phyloP scores from a whole-genome alignment of 495 filamentous ascomycete genomes.

The Daldinia childiae region DNA sequence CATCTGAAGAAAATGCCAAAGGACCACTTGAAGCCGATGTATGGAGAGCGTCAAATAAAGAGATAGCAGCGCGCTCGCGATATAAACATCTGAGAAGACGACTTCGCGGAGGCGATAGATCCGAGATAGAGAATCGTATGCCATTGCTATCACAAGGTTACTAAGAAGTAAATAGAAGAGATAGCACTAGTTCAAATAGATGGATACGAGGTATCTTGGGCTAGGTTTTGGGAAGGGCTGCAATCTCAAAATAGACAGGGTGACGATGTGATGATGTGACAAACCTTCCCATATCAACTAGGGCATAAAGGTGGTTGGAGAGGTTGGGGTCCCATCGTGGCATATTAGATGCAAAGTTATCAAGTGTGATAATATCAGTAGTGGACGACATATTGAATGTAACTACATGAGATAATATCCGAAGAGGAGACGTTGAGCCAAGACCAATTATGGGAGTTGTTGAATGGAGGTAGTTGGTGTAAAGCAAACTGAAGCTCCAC shows the following conservation, averaged over 20 bases:
- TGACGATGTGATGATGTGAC: conserved; percentile 17
- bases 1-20: conserved; percentile 68
- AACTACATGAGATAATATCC: conserved; percentile 6
- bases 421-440: background rate
- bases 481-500: background rate
- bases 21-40: conserved; percentile 48
- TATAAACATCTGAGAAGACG: conserved; percentile 81
- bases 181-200: background rate
- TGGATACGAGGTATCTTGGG: conserved; percentile 1
- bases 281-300: conserved; percentile 83
- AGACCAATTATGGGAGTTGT: background rate
- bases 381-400: conserved; percentile 39
- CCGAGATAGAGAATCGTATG: conserved; percentile 90
- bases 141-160: conserved; percentile 74
- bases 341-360: conserved; percentile 60
- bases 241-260: conserved; percentile 5
- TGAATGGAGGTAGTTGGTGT: background rate
- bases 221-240: background rate
- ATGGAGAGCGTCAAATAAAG: conserved; percentile 87
- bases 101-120: conserved; percentile 72
- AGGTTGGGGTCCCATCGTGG: conserved; percentile 55
- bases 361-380: conserved; percentile 58
- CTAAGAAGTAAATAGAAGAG: conserved; percentile 13
- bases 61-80: conserved; percentile 79
- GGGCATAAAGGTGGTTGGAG: conserved; percentile 60